Percentiles rank a stretch among this genome's conserved stretches.
Conservation (phyloP, 257 asterid species). For the Scutellaria galericulata region DNA sequence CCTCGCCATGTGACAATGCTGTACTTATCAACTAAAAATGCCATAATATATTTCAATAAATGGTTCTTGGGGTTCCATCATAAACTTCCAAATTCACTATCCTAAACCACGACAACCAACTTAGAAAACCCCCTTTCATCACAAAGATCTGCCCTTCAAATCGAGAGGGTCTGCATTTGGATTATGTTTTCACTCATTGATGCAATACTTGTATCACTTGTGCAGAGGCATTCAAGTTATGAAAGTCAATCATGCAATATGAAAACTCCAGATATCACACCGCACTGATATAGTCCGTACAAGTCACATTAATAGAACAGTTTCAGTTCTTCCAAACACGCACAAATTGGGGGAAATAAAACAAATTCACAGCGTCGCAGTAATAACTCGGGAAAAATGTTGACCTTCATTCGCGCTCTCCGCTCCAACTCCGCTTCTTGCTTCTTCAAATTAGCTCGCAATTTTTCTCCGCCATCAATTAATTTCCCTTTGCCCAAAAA, state of each 20-base stretch:
- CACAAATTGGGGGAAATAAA: conserved; percentile 18
- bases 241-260: too few species aligned
- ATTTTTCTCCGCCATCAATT: conserved; percentile 42
- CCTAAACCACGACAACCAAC: background rate
- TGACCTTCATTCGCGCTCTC: conserved; percentile 49
- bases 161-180: background rate
- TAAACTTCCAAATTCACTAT: conserved; percentile 5
- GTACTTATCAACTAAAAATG: too few species aligned
- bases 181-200: background rate
- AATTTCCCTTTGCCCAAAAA: background rate
- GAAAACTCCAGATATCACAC: too few species aligned
- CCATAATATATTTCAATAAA: background rate
- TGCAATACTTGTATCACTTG: too few species aligned
- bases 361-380: conserved; percentile 10
- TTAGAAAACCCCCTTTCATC: background rate
- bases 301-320: too few species aligned
- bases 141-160: background rate
- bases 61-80: background rate
- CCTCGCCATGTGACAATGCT: too few species aligned
- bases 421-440: conserved; percentile 38
- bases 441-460: conserved; percentile 8
- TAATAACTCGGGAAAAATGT: conserved; percentile 7
- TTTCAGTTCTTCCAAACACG: background rate
- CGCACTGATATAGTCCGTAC: too few species aligned
- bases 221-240: too few species aligned